Evolutionary conservation across 1,284 basidiomycete genomes (phyloP), one percentile per base, ranked within the genome.

Genomic region (Mixia osmundae): DNA sequence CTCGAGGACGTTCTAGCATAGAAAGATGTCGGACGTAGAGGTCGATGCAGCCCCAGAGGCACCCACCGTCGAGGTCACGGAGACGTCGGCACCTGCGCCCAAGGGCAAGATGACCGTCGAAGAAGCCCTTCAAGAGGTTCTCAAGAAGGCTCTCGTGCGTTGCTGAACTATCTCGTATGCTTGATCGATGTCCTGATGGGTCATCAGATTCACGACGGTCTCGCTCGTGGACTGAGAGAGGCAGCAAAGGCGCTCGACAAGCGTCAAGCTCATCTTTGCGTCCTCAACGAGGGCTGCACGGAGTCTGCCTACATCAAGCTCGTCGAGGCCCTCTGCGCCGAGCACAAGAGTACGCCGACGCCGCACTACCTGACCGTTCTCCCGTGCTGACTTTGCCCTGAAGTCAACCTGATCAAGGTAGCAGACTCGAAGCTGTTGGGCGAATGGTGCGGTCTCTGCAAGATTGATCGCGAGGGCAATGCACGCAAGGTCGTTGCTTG

Each of bases 281-380:
- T 97, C 46, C 76, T 97, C 56, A 85, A 94, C 59, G 89, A 97
- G 72, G 85, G 83, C 44, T 91, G 85, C 69, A 89, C 78, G 44
- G 89, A 95, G 67, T 80, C 85, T 52, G 89, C 94, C 65, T 95
- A 97, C 72, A 78, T 94, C 70, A 95, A 95, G 69, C 80, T 97
- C 66, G 91, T 95, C 51, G 87, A 95, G 66, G 89, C 87, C 37
- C 80, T 95, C 57, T 95, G 89, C 62, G 80, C 82, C 50, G 87
- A 94, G 68, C 82, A 94, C 72, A 85, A 85, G 63, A n/a, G 12
- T 30, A 10, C 18, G 29, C 9, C 9, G 7, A 8, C 9, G 18
- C 18, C 9, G 8, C 15, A 8, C 11, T 8, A 19, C 6, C 15
- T 33, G 16, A 9, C 32, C 21, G 18, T 9, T 31, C 30, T 9